Percentiles rank a stretch among this genome's conserved stretches.
phyloP scores from a whole-genome alignment of 2,329 filamentous ascomycete species.

The Cordyceps tenuipes region DNA sequence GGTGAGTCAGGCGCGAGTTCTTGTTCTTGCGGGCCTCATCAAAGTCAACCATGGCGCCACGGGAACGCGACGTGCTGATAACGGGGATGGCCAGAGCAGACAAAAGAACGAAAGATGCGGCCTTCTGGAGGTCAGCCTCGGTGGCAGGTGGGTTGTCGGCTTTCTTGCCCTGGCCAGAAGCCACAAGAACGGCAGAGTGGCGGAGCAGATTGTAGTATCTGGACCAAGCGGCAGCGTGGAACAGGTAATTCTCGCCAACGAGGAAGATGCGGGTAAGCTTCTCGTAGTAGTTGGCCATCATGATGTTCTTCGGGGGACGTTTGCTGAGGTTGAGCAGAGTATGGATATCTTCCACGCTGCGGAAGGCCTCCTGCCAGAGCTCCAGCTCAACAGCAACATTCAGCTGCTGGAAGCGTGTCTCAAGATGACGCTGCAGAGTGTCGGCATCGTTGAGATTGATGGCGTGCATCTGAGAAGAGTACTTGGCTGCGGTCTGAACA shows the following conservation, averaged over 20 bases:
- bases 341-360: constrained; percentile 97
- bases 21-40: constrained; percentile 98
- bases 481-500: constrained; percentile 97
- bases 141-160: constrained; percentile 85
- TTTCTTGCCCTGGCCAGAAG: constrained; percentile 81
- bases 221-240: constrained; percentile 96
- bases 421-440: constrained; percentile 91
- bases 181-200: constrained; percentile 75
- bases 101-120: constrained; percentile 89
- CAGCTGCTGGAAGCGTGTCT: constrained; percentile 96
- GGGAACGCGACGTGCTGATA: constrained; percentile 95
- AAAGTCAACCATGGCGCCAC: constrained; percentile 91
- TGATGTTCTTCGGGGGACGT: constrained; percentile 94
- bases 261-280: constrained; percentile 98
- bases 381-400: constrained; percentile 97
- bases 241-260: constrained; percentile 98
- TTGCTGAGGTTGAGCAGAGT: constrained; percentile 96
- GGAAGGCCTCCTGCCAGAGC: constrained; percentile 98
- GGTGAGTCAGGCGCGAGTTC: constrained; percentile 92
- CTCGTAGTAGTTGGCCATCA: constrained; percentile 99
- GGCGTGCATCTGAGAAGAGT: constrained; percentile 97
- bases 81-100: constrained; percentile 97
- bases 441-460: constrained; percentile 98
- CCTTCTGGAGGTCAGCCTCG: constrained; percentile 86
- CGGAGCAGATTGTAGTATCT: constrained; percentile 95